phyloP scores from a whole-genome alignment of 2,329 filamentous ascomycete species.

The Capronia americana region DNA sequence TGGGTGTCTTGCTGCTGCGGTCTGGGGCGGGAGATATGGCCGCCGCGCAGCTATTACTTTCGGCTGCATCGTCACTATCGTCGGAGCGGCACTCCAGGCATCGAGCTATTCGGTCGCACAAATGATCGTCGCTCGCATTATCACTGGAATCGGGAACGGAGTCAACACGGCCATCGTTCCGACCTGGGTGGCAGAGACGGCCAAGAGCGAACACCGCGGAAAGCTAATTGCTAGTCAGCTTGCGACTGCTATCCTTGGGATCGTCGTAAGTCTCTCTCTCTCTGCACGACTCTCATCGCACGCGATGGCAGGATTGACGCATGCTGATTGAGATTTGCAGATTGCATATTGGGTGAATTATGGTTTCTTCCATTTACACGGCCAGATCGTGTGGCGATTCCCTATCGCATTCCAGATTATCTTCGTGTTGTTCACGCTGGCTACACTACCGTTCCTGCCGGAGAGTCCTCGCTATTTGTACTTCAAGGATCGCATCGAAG shows the following conservation, averaged over 20 bases:
- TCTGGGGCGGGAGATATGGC: background rate
- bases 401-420: conserved; percentile 9
- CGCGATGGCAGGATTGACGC: too few species aligned
- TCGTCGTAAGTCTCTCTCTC: background rate
- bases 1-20: background rate
- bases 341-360: conserved; percentile 15
- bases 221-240: conserved; percentile 2
- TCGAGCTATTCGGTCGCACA: conserved; percentile 49
- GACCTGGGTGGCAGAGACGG: conserved; percentile 5
- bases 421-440: background rate
- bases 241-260: conserved; percentile 5
- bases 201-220: conserved; percentile 2
- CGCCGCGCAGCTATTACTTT: conserved; percentile 37
- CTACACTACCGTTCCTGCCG: background rate
- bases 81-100: conserved; percentile 52
- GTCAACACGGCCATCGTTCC: conserved; percentile 43
- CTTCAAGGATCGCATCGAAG: conserved; percentile 9
- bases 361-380: conserved; percentile 6
- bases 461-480: conserved; percentile 15
- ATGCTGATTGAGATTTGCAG: background rate
- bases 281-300: background rate
- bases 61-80: conserved; percentile 48
- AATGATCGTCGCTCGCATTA: conserved; percentile 53
- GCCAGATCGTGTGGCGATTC: conserved; percentile 13
- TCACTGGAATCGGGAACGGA: conserved; percentile 47